Base-by-base conservation (phyloP, 176 grass and related monocot species). In the Miscanthus lutarioriparius region DNA sequence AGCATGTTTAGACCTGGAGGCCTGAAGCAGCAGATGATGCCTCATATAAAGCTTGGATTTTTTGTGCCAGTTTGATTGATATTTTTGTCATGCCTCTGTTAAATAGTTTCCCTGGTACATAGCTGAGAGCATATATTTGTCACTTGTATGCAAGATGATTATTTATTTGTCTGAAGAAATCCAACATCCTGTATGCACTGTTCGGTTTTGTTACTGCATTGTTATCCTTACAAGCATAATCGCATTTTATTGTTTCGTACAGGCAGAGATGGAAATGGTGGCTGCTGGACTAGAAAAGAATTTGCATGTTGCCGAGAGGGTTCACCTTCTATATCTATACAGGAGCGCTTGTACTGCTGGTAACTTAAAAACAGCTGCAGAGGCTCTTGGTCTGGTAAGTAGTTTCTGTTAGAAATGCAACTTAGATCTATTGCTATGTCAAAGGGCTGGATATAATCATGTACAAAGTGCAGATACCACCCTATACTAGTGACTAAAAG, bases 201-300 rank as follows among this genome's bases (percentile, higher is more conserved):
- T 58, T 56, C 9, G 45, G 41, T 58, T 12, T 72, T 77, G 7
- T 35, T 67, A 67, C 12, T 83, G 43, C 5, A 37, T 74, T 62
- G n/a, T 79, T 77, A 72, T 72, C 49, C 45, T 19, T 76, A n/a
- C 3, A 86, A 63, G 73, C 41, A 68, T 40, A 36, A 78, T 69
- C 41, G 49, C 30, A n/a, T 23, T 79, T 68, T 66, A 56, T 86
- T 61, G 30, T 75, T 23, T 79, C 58, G 7, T 83, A 35, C 89
- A 95, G 96, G 85, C 96, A 4, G 96, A 98, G 84, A 98, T 98
- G 93, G 93, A 98, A 92, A 98, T 98, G 96, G 93, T 98, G 2
- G 93, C 91, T 63, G 81, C 79, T 85, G 93, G 96, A 77, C 87
- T 98, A 25, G 87, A 84, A 78, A 95, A 83, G 70, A 95, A 92